A percentile compares a stretch with the other conserved stretches of the same genome.
phyloP scores from a whole-genome alignment of 495 filamentous ascomycete genomes.

The Talaromyces proteolyticus region DNA sequence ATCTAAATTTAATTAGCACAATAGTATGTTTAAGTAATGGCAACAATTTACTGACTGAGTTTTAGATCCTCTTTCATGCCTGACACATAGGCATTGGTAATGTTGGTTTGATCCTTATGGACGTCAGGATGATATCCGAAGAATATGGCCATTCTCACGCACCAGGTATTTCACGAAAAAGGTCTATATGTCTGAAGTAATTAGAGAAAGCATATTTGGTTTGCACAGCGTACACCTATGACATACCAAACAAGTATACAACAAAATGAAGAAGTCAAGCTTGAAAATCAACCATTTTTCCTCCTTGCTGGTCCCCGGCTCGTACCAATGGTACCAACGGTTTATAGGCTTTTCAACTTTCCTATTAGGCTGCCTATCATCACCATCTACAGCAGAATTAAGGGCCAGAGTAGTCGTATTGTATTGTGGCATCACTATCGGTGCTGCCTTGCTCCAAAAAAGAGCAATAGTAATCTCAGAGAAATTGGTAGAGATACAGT shows the following conservation, averaged over 20 bases:
- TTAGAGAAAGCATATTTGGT: neutral
- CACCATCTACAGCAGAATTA: no score
- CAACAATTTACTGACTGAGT: neutral
- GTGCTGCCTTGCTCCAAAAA: no score
- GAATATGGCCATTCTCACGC: neutral
- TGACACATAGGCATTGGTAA: constrained; percentile 28
- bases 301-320: constrained; percentile 9
- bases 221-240: no score
- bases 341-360: no score
- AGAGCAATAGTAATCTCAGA: no score
- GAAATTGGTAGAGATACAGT: no score
- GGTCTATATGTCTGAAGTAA: neutral
- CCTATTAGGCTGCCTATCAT: no score
- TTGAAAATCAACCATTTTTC: constrained; percentile 8
- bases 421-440: no score
- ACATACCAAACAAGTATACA: constrained; percentile 1
- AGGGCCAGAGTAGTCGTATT: no score
- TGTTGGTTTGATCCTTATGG: constrained; percentile 11
- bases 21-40: neutral
- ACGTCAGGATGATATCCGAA: neutral
- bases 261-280: constrained; percentile 8
- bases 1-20: no score
- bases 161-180: constrained; percentile 5
- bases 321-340: constrained; percentile 9
- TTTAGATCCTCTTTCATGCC: constrained; percentile 30